Percentiles rank a stretch among this genome's conserved stretches.
Conservation (phyloP, 805 yeast species). For the Wickerhamomyces hampshirensis region DNA sequence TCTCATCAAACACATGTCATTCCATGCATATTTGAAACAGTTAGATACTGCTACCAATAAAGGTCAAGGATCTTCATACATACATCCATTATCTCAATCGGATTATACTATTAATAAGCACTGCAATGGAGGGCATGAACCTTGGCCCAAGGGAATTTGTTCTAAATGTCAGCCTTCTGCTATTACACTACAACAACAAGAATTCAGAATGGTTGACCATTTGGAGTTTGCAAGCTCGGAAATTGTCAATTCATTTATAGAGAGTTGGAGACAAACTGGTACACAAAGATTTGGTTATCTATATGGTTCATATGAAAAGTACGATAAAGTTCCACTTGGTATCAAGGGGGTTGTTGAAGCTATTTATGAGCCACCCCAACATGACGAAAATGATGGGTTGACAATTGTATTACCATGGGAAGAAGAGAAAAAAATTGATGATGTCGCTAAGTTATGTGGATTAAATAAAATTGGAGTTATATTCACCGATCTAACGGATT, state of each 20-base stretch:
- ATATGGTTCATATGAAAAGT: conserved; percentile 75
- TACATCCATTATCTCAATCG: conserved; percentile 75
- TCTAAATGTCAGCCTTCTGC: conserved; percentile 97
- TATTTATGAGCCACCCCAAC: conserved; percentile 89
- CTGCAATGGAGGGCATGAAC: conserved; percentile 80
- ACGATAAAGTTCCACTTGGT: conserved; percentile 86
- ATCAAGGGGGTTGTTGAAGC: conserved; percentile 92
- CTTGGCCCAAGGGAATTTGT: conserved; percentile 94
- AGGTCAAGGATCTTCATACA: conserved; percentile 58
- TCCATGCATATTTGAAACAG: conserved; percentile 76
- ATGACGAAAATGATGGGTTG: conserved; percentile 81
- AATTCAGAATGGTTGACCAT: conserved; percentile 95
- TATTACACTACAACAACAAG: conserved; percentile 84
- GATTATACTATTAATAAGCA: conserved; percentile 56
- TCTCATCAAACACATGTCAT: conserved; percentile 82
- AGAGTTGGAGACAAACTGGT: conserved; percentile 88
- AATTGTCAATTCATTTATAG: conserved; percentile 78
- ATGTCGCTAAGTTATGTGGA: conserved; percentile 54
- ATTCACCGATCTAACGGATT: conserved; percentile 85
- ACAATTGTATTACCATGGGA: conserved; percentile 52
- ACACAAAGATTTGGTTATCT: conserved; percentile 81
- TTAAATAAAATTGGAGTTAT: conserved; percentile 73
- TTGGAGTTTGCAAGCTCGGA: conserved; percentile 79
- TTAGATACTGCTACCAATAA: conserved; percentile 60
- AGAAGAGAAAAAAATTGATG: conserved; percentile 47